phyloP scores from a whole-genome alignment of 2,329 filamentous ascomycete genomes.

The Macroventuria anomochaeta region DNA sequence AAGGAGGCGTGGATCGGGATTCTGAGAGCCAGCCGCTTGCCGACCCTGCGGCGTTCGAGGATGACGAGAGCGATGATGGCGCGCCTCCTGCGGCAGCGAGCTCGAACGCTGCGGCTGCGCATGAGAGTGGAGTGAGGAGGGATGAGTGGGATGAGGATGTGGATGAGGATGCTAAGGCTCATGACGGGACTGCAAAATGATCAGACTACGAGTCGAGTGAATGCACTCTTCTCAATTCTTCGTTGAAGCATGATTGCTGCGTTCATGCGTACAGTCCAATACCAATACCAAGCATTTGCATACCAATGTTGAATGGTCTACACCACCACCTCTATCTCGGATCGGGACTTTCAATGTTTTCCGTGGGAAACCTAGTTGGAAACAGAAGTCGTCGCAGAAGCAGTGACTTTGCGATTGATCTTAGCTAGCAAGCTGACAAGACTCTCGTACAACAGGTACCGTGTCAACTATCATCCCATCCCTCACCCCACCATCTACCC shows the following conservation, averaged over 20 bases:
- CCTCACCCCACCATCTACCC: neutral
- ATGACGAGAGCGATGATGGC: slow-evolving; percentile 52
- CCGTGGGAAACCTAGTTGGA: too few relatives aligned
- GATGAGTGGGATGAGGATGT: slow-evolving; percentile 51
- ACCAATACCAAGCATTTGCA: neutral
- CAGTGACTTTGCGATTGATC: too few relatives aligned
- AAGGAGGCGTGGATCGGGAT: slow-evolving; percentile 26
- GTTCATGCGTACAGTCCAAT: neutral
- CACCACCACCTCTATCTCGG: too few relatives aligned
- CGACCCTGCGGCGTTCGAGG: slow-evolving; percentile 56
- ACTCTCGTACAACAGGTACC: too few relatives aligned
- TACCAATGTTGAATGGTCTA: too few relatives aligned
- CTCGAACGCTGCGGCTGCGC: slow-evolving; percentile 17
- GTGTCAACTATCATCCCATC: too few relatives aligned
- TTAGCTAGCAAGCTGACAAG: too few relatives aligned
- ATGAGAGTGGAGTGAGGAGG: slow-evolving; percentile 44
- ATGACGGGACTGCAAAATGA: slow-evolving; percentile 20
- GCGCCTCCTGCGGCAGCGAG: slow-evolving; percentile 34
- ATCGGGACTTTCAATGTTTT: too few relatives aligned
- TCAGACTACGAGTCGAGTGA: neutral
- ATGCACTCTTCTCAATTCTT: neutral
- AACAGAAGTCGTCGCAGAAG: too few relatives aligned
- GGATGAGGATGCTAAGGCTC: slow-evolving; percentile 44
- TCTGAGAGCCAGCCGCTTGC: slow-evolving; percentile 50
- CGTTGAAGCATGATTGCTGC: neutral